Conservation (phyloP, 1,284 basidiomycete species). For the Rhodotorula sp. region DNA sequence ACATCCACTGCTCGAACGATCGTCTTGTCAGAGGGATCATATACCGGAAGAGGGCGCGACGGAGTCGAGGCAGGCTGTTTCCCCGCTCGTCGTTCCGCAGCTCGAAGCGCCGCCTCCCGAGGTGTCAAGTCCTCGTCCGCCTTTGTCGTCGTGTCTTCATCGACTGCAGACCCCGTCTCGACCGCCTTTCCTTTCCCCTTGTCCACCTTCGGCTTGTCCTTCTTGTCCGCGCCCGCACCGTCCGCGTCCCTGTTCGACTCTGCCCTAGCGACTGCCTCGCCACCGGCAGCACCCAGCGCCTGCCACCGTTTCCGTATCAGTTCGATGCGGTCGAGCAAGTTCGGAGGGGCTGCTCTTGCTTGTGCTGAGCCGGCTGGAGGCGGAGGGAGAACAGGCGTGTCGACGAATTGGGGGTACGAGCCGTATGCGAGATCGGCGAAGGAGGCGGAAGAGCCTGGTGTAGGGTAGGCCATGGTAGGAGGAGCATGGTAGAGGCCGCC, state of each 20-base stretch:
- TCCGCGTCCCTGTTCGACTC: neutral
- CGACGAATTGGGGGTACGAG: constrained; percentile 22
- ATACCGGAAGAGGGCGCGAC: neutral
- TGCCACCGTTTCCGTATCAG: constrained; percentile 7
- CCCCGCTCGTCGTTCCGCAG: constrained; percentile 21
- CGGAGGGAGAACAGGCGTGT: neutral
- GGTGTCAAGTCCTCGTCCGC: neutral
- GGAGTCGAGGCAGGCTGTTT: neutral
- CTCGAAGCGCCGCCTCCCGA: constrained; percentile 22
- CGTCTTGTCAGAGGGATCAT: neutral
- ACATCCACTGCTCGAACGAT: neutral
- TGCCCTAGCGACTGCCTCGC: neutral
- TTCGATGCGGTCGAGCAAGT: constrained; percentile 21
- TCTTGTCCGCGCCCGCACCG: neutral
- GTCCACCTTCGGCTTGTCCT: neutral
- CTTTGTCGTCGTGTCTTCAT: neutral
- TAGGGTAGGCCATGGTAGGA: constrained; percentile 13
- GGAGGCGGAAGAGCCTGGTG: neutral
- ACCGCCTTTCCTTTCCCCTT: constrained; percentile 9
- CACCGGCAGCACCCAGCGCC: neutral
- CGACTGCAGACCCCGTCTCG: neutral
- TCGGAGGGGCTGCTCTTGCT: neutral
- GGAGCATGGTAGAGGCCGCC: constrained; percentile 24
- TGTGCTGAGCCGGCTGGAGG: neutral
- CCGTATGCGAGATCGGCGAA: constrained; percentile 29